Evolutionary conservation across 108 stramenopile genomes (phyloP).

Genomic region (Tribonema minus): DNA sequence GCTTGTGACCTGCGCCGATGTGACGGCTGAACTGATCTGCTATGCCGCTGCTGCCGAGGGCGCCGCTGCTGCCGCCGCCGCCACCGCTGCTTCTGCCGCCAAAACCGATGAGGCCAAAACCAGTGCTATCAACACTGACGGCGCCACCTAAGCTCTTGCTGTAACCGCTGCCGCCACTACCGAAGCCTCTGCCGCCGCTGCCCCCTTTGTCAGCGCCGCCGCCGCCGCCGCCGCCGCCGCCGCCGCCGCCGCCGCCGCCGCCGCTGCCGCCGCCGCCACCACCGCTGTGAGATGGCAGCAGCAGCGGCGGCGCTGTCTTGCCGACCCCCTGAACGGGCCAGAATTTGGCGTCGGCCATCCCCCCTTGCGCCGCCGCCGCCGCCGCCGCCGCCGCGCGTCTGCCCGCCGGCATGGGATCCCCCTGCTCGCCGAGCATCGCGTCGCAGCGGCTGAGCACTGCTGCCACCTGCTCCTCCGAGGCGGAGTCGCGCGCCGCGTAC

Average conservation of each 20-base stretch:
- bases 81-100: background rate
- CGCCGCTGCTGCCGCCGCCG: background rate
- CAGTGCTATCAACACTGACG: slow-evolving; percentile 6
- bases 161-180: slow-evolving; percentile 1
- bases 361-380: background rate
- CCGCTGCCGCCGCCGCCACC: background rate
- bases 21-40: background rate
- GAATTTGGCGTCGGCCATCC: background rate
- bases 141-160: slow-evolving; percentile 10
- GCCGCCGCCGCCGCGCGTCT: background rate
- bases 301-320: no score
- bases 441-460: background rate
- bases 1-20: background rate
- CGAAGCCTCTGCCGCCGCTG: background rate
- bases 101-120: background rate
- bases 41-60: background rate
- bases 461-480: background rate
- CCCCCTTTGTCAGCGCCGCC: slow-evolving; percentile 4
- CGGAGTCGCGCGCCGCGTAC: background rate
- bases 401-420: background rate
- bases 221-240: background rate
- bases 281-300: background rate
- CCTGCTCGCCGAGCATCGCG: background rate
- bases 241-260: background rate
- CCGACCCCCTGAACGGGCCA: no score